Evolutionary conservation across 2,329 filamentous ascomycete genomes (phyloP).

Genomic region (Hymenoscyphus repandus): DNA sequence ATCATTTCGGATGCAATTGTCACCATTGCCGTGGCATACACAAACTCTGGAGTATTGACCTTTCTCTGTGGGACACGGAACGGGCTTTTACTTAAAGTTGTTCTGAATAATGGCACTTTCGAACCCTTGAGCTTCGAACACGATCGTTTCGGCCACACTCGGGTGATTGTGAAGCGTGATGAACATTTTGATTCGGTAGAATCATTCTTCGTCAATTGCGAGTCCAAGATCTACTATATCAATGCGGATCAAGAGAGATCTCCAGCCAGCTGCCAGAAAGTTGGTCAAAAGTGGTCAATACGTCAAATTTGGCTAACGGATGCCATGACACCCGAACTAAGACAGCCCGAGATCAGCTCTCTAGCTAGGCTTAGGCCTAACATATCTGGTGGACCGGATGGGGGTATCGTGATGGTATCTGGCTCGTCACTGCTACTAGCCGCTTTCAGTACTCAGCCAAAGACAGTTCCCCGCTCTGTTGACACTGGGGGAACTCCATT

Average conservation of each 20-base stretch:
- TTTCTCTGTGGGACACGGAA: slow-evolving; percentile 29
- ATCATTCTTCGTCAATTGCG: slow-evolving; percentile 43
- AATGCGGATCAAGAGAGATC: slow-evolving; percentile 1
- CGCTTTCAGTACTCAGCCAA: slow-evolving; percentile 42
- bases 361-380: slow-evolving; percentile 39
- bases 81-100: slow-evolving; percentile 23
- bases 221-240: slow-evolving; percentile 37
- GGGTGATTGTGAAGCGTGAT: slow-evolving; percentile 24
- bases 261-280: neutral
- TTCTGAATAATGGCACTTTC: slow-evolving; percentile 13
- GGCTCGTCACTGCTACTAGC: slow-evolving; percentile 47
- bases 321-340: slow-evolving; percentile 40
- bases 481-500: slow-evolving; percentile 34
- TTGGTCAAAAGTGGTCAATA: slow-evolving; percentile 9
- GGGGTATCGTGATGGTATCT: slow-evolving; percentile 43
- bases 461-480: slow-evolving; percentile 46
- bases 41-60: slow-evolving; percentile 9
- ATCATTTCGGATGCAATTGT: slow-evolving; percentile 7
- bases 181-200: slow-evolving; percentile 11
- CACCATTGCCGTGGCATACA: slow-evolving; percentile 21
- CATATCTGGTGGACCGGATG: slow-evolving; percentile 11
- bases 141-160: slow-evolving; percentile 25
- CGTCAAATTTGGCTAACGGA: slow-evolving; percentile 48
- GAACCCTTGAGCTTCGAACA: slow-evolving; percentile 11
- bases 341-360: slow-evolving; percentile 44